Percentiles rank a stretch among this genome's conserved stretches.
Evolutionary conservation across 495 filamentous ascomycete genomes (phyloP).

Genomic region (Jackrogersella minutella): DNA sequence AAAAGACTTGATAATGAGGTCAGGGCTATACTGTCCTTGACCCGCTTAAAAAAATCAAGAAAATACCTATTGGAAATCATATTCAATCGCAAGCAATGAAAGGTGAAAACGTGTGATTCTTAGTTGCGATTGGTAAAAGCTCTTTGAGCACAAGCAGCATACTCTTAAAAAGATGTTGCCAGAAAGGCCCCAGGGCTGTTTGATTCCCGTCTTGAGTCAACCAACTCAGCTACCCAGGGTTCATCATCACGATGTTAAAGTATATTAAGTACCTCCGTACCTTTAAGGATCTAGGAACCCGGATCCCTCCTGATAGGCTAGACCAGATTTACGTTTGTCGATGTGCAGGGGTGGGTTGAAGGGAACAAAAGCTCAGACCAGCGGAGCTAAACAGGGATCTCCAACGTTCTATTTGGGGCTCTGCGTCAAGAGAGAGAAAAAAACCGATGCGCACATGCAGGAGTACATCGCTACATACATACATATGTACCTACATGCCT

Average conservation of each 20-base stretch:
- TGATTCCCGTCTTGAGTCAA: conserved; percentile 8
- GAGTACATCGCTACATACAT: conserved; percentile 14
- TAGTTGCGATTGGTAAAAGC: neutral
- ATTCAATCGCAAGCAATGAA: neutral
- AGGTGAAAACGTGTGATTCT: neutral
- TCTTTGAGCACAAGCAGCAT: neutral
- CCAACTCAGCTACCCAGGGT: conserved; percentile 1
- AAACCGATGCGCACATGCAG: conserved; percentile 29
- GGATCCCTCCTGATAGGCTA: conserved; percentile 18
- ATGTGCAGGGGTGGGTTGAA: conserved; percentile 35
- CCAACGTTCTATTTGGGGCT: conserved; percentile 43
- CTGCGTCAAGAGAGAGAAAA: conserved; percentile 37
- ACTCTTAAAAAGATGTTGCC: neutral
- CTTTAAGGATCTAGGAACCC: conserved; percentile 11
- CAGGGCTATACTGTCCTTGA: neutral
- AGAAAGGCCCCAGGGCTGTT: neutral
- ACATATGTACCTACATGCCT: neutral
- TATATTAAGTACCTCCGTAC: conserved; percentile 18
- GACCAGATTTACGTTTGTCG: conserved; percentile 31
- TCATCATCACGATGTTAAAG: conserved; percentile 24
- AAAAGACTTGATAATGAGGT: conserved; percentile 25
- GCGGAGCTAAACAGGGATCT: conserved; percentile 33
- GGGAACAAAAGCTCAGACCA: conserved; percentile 26
- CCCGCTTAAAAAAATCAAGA: conserved; percentile 27
- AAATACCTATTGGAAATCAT: conserved; percentile 8